Evolutionary conservation across 2,329 filamentous ascomycete genomes (phyloP), one percentile per base, ranked within the genome.

Genomic region (Capronia americana): DNA sequence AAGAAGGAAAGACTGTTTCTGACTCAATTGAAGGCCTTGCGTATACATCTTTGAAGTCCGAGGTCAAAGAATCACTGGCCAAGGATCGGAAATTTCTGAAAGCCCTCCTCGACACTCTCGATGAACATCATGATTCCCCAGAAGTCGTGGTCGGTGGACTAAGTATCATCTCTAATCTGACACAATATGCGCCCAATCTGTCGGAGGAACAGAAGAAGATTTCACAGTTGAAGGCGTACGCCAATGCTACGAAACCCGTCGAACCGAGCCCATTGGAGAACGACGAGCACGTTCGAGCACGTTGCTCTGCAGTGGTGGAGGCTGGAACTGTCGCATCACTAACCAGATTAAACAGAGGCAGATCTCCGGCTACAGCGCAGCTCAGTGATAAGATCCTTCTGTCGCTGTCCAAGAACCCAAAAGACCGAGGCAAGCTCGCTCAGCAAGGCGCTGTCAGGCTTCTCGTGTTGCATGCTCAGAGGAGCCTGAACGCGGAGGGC

Each of bases 391-490:
- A 88, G 55, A 93, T 97, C 67, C 81, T 98, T 38, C 86, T 92
- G 67, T 88, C 92, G 0, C 82, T 99, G 4, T 89, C 92, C 20
- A 88, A 89, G 73, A 89, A 88, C n/a, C 83, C 88, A 46, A 87
- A 87, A 63, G 84, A 92, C 64, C 88, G 95, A 11, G 91, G 92
- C 0, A 85, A 87, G 57, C 88, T 99, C 70, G 92, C 93, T 2
- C 95, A 98, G 75, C 93, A 98, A 82, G 95, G 95, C n/a, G 92
- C 92, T 1, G 87, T 97, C 20, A 95, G 91, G 73, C 85, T 97
- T 1, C 84, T 98, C 24, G 85, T 98, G 28, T 86, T 89, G 14
- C 86, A 89, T 62, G 88, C 88, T 84, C 67, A 77, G 28, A 64
- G 48, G 50, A 66, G 60, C 44, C 57, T 68, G 20, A 66, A 71